Evolutionary conservation across 345 rosid species (phyloP).

Genomic region (Euphorbia tirucalli): DNA sequence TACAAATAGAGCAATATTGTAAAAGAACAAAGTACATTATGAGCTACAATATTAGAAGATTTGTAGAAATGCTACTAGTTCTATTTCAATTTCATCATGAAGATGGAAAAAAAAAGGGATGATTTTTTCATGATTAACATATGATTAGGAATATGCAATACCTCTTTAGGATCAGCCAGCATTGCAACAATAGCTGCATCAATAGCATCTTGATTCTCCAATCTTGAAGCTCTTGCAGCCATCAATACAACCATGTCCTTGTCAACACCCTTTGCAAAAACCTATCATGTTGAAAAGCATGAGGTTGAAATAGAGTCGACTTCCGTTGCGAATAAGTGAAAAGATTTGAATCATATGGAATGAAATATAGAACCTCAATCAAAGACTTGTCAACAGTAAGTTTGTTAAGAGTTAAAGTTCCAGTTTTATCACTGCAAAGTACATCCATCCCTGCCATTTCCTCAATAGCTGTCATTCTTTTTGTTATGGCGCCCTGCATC

Average conservation of each 20-base stretch:
- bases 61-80: background rate
- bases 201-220: constrained; percentile 95
- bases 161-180: constrained; percentile 91
- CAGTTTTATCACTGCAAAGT: constrained; percentile 91
- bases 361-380: no score
- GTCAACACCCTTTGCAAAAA: constrained; percentile 56
- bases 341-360: no score
- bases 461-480: constrained; percentile 95
- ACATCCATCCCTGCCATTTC: constrained; percentile 99
- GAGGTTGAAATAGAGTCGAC: background rate
- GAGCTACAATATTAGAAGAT: no score
- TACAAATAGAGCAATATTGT: constrained; percentile 20
- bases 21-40: no score
- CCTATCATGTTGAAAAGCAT: constrained; percentile 33
- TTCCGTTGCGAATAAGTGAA: no score
- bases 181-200: constrained; percentile 80
- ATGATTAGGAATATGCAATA: constrained; percentile 16
- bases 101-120: background rate
- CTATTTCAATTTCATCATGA: no score
- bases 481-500: constrained; percentile 79
- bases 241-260: constrained; percentile 69
- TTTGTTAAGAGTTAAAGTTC: constrained; percentile 89
- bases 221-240: constrained; percentile 93
- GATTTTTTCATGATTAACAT: background rate
- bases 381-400: constrained; percentile 74